Conservation (phyloP, 2,329 filamentous ascomycete species). For the Exophiala sp. region DNA sequence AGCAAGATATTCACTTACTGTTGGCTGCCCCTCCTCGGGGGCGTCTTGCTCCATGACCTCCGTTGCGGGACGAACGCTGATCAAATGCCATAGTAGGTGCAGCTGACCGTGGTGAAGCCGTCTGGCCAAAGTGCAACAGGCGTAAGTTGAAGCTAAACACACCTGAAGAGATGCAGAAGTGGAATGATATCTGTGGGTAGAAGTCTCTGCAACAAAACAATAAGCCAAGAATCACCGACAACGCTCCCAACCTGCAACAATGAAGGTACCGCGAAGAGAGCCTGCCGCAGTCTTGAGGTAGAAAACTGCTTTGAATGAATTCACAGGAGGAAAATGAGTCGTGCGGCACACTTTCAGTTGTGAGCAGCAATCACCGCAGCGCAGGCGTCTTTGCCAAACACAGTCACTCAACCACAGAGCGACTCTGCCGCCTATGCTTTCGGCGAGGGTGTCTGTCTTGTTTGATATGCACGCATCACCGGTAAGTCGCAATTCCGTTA, state of each 20-base stretch:
- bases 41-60: not conserved
- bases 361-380: not conserved
- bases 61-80: not conserved
- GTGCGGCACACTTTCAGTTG: no score
- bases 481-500: no score
- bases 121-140: no score
- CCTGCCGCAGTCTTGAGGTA: no score
- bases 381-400: not conserved
- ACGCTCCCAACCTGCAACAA: no score
- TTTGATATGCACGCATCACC: not conserved
- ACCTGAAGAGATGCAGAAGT: not conserved
- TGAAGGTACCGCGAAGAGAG: no score
- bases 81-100: conserved; percentile 4
- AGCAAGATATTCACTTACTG: conserved; percentile 4
- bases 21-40: not conserved
- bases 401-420: not conserved
- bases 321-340: no score
- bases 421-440: not conserved
- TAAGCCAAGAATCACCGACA: not conserved
- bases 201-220: not conserved
- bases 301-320: no score
- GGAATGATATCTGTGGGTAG: not conserved
- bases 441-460: not conserved
- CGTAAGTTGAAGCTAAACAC: not conserved
- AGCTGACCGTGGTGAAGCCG: not conserved